Evolutionary conservation across 176 grass and related monocot genomes (phyloP), one percentile per base, ranked within the genome.

Genomic region (Saccharum officinarum): DNA sequence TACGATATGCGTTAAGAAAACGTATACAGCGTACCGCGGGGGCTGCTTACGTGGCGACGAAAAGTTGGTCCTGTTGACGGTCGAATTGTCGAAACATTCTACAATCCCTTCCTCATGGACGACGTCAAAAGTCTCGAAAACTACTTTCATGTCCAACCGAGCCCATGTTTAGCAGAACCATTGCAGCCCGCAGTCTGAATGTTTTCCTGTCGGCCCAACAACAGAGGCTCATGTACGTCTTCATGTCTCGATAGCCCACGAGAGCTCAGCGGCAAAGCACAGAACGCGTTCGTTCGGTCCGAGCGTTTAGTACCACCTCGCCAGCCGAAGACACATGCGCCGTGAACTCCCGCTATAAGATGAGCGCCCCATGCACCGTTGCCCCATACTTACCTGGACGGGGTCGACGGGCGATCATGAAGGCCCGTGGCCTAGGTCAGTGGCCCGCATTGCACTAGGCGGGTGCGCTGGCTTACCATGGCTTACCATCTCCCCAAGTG

Each of bases 401-500:
- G 80, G 79, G 83, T 86, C 80, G 18, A 86, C 74, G 67, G 47
- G 14, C 50, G 60, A 86, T 86, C 79, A 89, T 0, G 1, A 65
- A 83, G 61, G 49, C 31, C 5, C 73, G 68, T 86, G 86, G 83
- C 73, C 82, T 91, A 83, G 38, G 40, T 22, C 9, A 63, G 8
- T 76, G 87, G 77, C 70, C 62, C 22, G 14, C 77, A 89, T 85
- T 89, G 87, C 82, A 89, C 82, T 62, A 33, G 22, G 76, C 11
- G 46, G 76, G 69, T 6, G 91, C 49, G 91, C 13, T 92, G 46
- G 80, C 36, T 37, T 85, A 86, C 87, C 87, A 89, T 92, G 46
- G 80, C 36, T 37, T 85, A 86, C 87, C 87, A 89, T 89, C 82
- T 86, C 37, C 77, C 39, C 79, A 87, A 90, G 67, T 36, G 84